Percentiles rank a stretch among this genome's conserved stretches.
Conservation (phyloP, 352 stramenopile genomes). For the Pythium apleroticum region DNA sequence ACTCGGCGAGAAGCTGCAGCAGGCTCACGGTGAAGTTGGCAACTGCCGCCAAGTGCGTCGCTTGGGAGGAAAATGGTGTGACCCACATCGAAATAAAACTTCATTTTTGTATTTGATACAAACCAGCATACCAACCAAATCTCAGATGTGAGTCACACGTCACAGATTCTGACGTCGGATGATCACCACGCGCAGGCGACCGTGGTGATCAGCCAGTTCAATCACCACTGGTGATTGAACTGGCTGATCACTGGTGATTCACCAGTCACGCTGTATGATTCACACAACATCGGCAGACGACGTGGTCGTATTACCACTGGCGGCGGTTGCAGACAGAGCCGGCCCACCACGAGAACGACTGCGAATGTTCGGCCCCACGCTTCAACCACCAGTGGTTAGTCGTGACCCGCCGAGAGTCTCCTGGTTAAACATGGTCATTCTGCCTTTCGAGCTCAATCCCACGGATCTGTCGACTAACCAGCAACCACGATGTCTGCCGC, state of each 20-base stretch:
- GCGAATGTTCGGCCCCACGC: neutral
- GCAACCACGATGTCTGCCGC: slow-evolving; percentile 6
- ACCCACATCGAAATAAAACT: neutral
- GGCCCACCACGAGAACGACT: neutral
- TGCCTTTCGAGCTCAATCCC: neutral
- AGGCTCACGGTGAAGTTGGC: too few species aligned
- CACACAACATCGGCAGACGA: neutral
- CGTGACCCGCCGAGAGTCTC: neutral
- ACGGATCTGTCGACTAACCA: neutral
- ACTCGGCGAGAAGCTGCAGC: too few species aligned
- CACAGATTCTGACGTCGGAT: neutral
- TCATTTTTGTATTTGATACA: neutral
- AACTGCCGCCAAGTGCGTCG: too few species aligned
- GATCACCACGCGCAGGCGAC: neutral
- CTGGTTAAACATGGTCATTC: neutral
- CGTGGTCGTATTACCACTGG: too few species aligned
- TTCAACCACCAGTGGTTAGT: slow-evolving; percentile 4
- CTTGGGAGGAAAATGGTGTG: too few species aligned
- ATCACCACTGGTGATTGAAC: too few species aligned
- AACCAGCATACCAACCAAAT: neutral
- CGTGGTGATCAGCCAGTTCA: neutral
- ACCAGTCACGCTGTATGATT: neutral
- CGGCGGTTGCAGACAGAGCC: neutral
- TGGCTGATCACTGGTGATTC: too few species aligned
- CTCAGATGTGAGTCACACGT: neutral